Evolutionary conservation across 331 rosid species (phyloP).

Genomic region (Malus hybrid): DNA sequence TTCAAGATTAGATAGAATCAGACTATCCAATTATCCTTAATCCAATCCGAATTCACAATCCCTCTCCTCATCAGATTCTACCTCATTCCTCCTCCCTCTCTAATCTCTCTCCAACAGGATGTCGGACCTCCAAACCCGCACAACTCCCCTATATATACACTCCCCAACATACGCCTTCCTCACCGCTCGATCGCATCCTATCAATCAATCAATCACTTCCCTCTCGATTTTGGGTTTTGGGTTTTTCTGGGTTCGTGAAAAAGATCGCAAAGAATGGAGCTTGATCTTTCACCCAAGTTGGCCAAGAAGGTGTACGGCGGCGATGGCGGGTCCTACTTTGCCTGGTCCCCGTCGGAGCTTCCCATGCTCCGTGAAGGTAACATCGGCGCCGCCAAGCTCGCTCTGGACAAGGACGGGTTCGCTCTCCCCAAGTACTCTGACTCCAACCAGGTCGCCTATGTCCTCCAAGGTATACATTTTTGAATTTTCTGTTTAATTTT

Average conservation of each 20-base stretch:
- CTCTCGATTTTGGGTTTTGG: conserved; percentile 1
- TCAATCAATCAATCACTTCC: background rate
- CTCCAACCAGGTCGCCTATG: conserved; percentile 64
- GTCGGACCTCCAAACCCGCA: background rate
- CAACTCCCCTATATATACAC: background rate
- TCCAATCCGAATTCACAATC: background rate
- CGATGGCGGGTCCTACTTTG: conserved; percentile 49
- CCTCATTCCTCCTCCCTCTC: background rate
- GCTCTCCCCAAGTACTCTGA: conserved; percentile 71
- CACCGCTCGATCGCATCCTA: background rate
- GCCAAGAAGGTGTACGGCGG: conserved; percentile 37
- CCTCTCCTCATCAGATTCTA: background rate
- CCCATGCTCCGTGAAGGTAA: conserved; percentile 60
- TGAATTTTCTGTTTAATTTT: no score
- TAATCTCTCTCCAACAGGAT: background rate
- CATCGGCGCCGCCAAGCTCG: conserved; percentile 66
- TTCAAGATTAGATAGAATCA: background rate
- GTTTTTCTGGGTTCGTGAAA: background rate
- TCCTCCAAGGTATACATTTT: conserved; percentile 55
- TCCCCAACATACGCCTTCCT: background rate
- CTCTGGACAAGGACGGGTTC: conserved; percentile 61
- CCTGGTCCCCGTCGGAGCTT: conserved; percentile 61
- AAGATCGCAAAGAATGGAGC: conserved; percentile 32
- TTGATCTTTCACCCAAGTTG: conserved; percentile 61
- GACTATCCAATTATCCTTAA: background rate